A percentile compares a stretch with the other conserved stretches of the same genome.
phyloP scores from a whole-genome alignment of 2,329 filamentous ascomycete genomes.

The Fusarium sp. region DNA sequence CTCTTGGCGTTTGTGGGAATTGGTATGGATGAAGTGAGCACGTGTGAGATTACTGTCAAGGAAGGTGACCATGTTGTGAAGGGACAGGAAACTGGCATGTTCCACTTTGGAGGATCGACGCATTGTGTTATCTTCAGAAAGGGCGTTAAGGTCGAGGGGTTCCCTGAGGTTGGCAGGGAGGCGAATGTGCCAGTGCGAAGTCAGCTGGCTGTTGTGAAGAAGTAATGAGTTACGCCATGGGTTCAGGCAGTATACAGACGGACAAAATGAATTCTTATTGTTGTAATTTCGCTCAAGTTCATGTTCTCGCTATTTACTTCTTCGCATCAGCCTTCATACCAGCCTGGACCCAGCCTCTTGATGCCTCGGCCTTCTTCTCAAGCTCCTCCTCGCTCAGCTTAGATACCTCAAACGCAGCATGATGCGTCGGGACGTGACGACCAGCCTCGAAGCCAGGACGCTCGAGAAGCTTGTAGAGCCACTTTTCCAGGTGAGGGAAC shows the following conservation, averaged over 20 bases:
- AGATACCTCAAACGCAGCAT: conserved; percentile 69
- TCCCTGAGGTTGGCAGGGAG: conserved; percentile 54
- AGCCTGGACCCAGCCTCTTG: conserved; percentile 74
- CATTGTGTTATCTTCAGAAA: conserved; percentile 77
- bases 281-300: conserved; percentile 3
- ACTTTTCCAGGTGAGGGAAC: conserved; percentile 81
- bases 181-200: conserved; percentile 58
- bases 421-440: conserved; percentile 75
- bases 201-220: conserved; percentile 53
- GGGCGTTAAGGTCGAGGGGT: conserved; percentile 62
- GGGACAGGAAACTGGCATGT: conserved; percentile 81
- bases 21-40: conserved; percentile 83
- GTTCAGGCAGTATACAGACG: too few relatives aligned
- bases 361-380: conserved; percentile 67
- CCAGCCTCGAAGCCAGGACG: conserved; percentile 82
- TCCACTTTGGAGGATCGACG: conserved; percentile 82
- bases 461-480: conserved; percentile 78
- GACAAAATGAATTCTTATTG: conserved; percentile 11
- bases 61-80: conserved; percentile 76
- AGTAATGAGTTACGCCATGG: background rate
- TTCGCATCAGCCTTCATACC: conserved; percentile 77
- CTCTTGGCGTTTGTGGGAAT: conserved; percentile 78
- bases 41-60: conserved; percentile 77
- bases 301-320: conserved; percentile 51
- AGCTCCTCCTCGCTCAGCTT: conserved; percentile 64